Evolutionary conservation across 1,284 basidiomycete species (phyloP).

Genomic region (Ceratobasidium sp.): DNA sequence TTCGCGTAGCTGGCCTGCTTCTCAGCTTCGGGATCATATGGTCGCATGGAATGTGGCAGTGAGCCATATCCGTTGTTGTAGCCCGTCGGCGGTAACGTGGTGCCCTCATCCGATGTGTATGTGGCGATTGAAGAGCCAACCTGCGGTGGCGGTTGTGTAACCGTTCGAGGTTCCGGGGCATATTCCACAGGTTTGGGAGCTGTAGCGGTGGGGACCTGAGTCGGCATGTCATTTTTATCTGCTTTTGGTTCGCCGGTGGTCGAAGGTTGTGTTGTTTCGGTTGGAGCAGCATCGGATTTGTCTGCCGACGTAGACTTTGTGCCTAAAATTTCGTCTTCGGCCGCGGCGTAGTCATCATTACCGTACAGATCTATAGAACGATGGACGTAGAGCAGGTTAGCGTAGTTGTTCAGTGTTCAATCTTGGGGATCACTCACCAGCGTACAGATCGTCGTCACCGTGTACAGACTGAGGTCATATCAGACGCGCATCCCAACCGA

Average conservation of each 20-base stretch:
- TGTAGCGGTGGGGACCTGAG: neutral
- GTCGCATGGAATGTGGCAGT: neutral
- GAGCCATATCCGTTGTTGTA: constrained; percentile 35
- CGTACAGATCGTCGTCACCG: constrained; percentile 65
- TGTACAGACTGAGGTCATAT: constrained; percentile 29
- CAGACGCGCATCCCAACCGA: neutral
- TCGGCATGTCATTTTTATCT: neutral
- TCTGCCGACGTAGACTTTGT: constrained; percentile 44
- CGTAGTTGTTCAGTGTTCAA: neutral
- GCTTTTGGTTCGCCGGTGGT: constrained; percentile 20
- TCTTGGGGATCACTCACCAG: constrained; percentile 55
- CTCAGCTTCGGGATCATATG: constrained; percentile 25
- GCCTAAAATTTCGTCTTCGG: constrained; percentile 48
- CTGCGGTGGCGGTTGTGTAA: constrained; percentile 14
- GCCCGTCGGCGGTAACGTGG: constrained; percentile 37
- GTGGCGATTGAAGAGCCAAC: constrained; percentile 35
- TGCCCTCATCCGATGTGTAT: constrained; percentile 36
- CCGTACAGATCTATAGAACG: constrained; percentile 76
- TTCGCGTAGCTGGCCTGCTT: constrained; percentile 17
- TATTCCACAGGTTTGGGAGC: constrained; percentile 23
- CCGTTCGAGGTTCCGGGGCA: constrained; percentile 9
- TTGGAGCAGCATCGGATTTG: constrained; percentile 38
- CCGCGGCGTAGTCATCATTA: constrained; percentile 63
- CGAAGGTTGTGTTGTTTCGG: constrained; percentile 42
- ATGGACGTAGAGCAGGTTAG: constrained; percentile 31